Evolutionary conservation across 257 asterid species (phyloP), one percentile per base, ranked within the genome.

Genomic region (Misopates orontium): DNA sequence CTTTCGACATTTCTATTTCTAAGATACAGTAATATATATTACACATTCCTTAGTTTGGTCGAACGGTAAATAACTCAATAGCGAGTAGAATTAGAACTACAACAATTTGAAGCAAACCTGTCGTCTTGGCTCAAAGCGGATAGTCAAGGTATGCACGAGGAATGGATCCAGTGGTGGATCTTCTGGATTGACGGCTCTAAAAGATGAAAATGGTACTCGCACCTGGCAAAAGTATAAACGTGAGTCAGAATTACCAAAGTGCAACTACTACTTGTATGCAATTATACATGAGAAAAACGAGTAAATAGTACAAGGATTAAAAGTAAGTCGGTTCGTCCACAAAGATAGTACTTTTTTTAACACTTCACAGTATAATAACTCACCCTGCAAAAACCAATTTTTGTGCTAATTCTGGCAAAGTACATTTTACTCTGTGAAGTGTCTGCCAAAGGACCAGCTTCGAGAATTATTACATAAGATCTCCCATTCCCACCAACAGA

Each of bases 401-500:
- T 93, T 61, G 97, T 90, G 86, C 85, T 93, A 56, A 90, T 83
- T 75, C 99, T 86, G 72, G 95, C 79, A 75, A 87, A 93, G 79
- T 93, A 90, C 80, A 82, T 53, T 73, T 73, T 93, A 79, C 96
- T 86, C 80, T 81, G 90, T 41, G 95, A 77, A 47, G 82, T 77
- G 55, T 89, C 96, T 22, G 92, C 86, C 45, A 75, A 71, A 66
- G 97, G 97, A 64, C 98, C 98, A 36, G 95, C 88, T 75, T 93
- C 96, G 65, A 93, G 97, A 73, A 93, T 90, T 28, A 93, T 55
- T 59, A 90, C 89, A 45, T 87, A 93, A 23, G 99, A 80, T 69
- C 99, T 84, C 69, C 98, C 99, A 75, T 93, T 93, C 49, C 97
- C 99, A 47, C 99, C 99, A 68, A 93, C 87, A 21, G 99, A 93